Evolutionary conservation across 495 filamentous ascomycete species (phyloP), one percentile per base, ranked within the genome.

Genomic region (Neurospora sp.): DNA sequence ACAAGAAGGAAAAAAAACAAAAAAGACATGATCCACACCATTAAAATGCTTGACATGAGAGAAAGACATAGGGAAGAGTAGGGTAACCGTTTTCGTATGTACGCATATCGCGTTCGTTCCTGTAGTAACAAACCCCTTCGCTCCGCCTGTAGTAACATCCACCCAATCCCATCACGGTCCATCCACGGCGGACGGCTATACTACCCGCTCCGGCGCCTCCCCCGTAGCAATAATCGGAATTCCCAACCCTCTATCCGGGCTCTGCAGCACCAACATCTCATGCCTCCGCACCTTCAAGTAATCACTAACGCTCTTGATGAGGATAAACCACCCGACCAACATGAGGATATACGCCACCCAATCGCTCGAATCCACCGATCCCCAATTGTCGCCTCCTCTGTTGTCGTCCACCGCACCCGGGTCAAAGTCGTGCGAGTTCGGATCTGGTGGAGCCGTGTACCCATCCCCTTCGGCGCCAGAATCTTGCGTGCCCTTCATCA

Each of bases 281-380:
- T 97, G 96, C 77, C 91, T 88, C 78, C 94, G 86, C 61, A 93
- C 95, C 71, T 89, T 89, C 68, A 98, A 81, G 80, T 94, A 98
- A 77, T 98, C 94, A 78, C 90, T 93, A 68, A 97, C 90, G 16
- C 93, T 88, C 77, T 93, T 87, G 73, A 99, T 98, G 70, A 99
- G 82, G 70, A 99, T 93, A 75, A 98, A 98, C 96, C 96, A 99
- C 3, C 96, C 96, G 16, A 98, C 91, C 81, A 99, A 92, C 96
- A 99, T 99, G 72, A 99, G 82, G 10, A 92, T 80, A 78, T 98
- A 98, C n/a, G 95, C 93, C 42, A 95, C 83, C 92, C 91, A 97
- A 75, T 98, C 94, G 74, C 86, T 92, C 73, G 89, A 89, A 12
- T 85, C 85, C 70, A 95, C 87, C 10, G 86, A 87, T 27, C 82